Conservation (phyloP, 2,329 filamentous ascomycete species). For the Stachybotrys chlorohalonatus region DNA sequence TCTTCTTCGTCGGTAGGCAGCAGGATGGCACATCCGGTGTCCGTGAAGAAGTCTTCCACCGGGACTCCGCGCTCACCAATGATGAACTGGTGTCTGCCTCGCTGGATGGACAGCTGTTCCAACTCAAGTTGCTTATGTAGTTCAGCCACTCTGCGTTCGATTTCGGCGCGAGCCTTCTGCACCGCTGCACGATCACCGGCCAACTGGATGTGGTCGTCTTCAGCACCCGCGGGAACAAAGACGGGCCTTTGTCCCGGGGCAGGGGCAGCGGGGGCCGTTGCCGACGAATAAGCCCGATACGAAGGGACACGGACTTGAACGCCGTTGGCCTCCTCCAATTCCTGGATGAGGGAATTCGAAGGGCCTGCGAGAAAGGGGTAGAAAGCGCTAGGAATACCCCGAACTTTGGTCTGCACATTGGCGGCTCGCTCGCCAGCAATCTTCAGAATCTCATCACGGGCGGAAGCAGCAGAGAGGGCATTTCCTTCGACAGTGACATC, state of each 20-base stretch:
- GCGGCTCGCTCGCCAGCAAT: slow-evolving; percentile 83
- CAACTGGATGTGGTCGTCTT: slow-evolving; percentile 72
- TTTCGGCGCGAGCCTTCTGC: slow-evolving; percentile 67
- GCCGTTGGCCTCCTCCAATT: slow-evolving; percentile 68
- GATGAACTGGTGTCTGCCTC: slow-evolving; percentile 89
- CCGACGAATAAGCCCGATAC: slow-evolving; percentile 66
- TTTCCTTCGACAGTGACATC: slow-evolving; percentile 89
- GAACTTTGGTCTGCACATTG: slow-evolving; percentile 72
- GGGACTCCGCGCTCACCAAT: slow-evolving; percentile 75
- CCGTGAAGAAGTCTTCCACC: slow-evolving; percentile 75
- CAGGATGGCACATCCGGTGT: slow-evolving; percentile 86
- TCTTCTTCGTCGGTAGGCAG: slow-evolving; percentile 70
- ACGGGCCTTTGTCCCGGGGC: slow-evolving; percentile 54
- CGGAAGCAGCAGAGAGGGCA: slow-evolving; percentile 75
- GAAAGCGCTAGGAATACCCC: slow-evolving; percentile 79
- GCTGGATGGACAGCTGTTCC: slow-evolving; percentile 73
- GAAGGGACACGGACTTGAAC: slow-evolving; percentile 76
- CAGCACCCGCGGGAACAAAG: slow-evolving; percentile 59
- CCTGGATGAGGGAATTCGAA: slow-evolving; percentile 57
- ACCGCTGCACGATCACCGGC: slow-evolving; percentile 79
- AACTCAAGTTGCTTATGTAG: slow-evolving; percentile 68
- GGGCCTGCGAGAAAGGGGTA: slow-evolving; percentile 91
- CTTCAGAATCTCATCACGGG: slow-evolving; percentile 72
- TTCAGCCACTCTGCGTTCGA: slow-evolving; percentile 70
- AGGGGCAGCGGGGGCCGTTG: slow-evolving; percentile 56